Evolutionary conservation across 306 rosid genomes (phyloP), one percentile per base, ranked within the genome.

Genomic region (Elaeagnus macrophylla): DNA sequence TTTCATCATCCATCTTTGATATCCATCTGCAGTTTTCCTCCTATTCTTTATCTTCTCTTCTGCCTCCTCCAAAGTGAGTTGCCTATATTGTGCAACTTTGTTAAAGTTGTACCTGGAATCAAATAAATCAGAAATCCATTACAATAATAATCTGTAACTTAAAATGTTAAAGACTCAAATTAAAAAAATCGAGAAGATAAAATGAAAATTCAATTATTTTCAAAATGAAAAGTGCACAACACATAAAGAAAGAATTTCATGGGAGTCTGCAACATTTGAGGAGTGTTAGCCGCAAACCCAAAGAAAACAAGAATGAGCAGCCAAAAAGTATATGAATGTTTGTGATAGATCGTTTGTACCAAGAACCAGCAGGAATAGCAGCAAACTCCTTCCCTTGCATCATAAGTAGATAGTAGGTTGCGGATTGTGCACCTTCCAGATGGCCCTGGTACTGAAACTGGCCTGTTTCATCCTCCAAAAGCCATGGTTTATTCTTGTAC

Each of bases 1-100:
- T 78, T 91, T 91, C 97, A 91, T 91, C 96, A 91, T 91, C 99
- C 99, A 91, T 63, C 96, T 82, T 75, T 91, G 82, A 77, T 91
- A 91, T 48, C 99, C 99, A 78, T 91, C 99, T 44, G 95, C 96
- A 52, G 96, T 91, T 72, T 87, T 91, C 79, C 84, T 91, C 71
- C 95, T 72, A 68, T 84, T 91, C 66, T 69, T 84, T 91, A 91
- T 91, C 66, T 91, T 91, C 81, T 91, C 99, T 69, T 91, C 99
- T 8, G 99, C 99, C 83, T 91, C 99, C 75, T 85, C 95, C 74
- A 89, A 73, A 8, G 97, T 89, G 72, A 85, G 79, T 61, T 89
- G 97, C 68, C 84, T 91, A 68, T 91, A 91, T 60, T 91, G 99
- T 10, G 93, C 89, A 61, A 91, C 89, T 81, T 91, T 91, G 71